These are phyloP conservation scores for Trichoderma virens DNA, from an alignment of 495 filamentous ascomycete species.

Conservation along the genomic window DNA sequence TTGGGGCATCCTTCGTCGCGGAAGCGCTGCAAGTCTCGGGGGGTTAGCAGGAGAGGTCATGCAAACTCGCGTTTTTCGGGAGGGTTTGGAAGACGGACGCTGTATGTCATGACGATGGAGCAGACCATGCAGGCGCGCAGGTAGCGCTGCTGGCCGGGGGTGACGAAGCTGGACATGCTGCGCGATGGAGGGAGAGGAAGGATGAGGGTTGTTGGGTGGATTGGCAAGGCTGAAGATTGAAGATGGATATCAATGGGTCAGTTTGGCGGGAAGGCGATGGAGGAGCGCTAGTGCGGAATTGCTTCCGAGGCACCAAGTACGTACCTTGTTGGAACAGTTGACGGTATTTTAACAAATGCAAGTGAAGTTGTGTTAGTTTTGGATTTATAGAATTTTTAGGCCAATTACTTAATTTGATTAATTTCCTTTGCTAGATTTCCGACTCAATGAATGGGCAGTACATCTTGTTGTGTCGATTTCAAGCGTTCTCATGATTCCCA, in stretches of 20 bases:
- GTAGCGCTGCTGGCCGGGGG: constrained; percentile 64
- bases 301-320: not conserved
- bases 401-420: too few relatives aligned
- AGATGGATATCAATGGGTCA: not conserved
- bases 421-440: too few relatives aligned
- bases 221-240: not conserved
- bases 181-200: not conserved
- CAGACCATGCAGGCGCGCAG: constrained; percentile 98
- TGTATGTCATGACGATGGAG: constrained; percentile 75
- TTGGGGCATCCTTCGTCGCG: constrained; percentile 85
- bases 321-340: not conserved
- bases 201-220: not conserved
- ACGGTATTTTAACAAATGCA: too few relatives aligned
- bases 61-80: constrained; percentile 6
- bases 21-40: constrained; percentile 63
- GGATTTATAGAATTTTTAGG: too few relatives aligned
- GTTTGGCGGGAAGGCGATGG: not conserved
- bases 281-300: constrained; percentile 7
- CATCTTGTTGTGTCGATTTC: too few relatives aligned
- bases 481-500: not conserved
- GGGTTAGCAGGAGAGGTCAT: not conserved
- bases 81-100: constrained; percentile 40
- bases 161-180: constrained; percentile 47
- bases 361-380: too few relatives aligned
- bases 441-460: too few relatives aligned